These are phyloP conservation scores for Volvox reticuliferus DNA, from an alignment of 139 green algal genomes.

Conservation along the genomic window DNA sequence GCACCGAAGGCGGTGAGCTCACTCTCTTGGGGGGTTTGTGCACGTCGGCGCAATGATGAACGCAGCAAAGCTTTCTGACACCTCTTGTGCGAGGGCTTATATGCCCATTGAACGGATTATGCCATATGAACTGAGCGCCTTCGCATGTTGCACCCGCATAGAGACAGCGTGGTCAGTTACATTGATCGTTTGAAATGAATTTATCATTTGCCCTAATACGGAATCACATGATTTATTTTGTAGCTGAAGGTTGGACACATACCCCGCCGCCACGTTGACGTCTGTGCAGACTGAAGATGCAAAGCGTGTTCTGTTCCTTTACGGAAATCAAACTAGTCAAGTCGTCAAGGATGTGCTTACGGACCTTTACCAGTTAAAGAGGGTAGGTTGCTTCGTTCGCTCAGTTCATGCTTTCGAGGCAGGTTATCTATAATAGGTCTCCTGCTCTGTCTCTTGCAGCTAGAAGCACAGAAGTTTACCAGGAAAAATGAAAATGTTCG, in stretches of 20 bases:
- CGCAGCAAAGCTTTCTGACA: conserved; percentile 57
- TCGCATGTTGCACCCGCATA: background rate
- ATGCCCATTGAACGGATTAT: conserved; percentile 40
- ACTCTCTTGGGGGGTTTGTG: background rate
- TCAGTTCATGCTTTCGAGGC: too few relatives aligned
- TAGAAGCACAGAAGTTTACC: conserved; percentile 78
- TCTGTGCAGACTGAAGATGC: conserved; percentile 82
- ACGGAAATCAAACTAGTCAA: conserved; percentile 81
- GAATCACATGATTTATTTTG: too few relatives aligned
- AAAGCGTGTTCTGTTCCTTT: conserved; percentile 79
- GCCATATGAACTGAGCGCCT: conserved; percentile 42
- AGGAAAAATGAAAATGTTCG: conserved; percentile 87
- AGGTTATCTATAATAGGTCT: too few relatives aligned
- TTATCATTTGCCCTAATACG: too few relatives aligned
- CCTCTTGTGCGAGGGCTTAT: conserved; percentile 45
- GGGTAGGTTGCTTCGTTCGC: conserved; percentile 61
- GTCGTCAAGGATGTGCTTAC: conserved; percentile 78
- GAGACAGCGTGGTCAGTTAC: background rate
- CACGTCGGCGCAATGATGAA: conserved; percentile 8
- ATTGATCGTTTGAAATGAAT: background rate
- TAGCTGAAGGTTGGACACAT: background rate
- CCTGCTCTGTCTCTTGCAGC: conserved; percentile 51
- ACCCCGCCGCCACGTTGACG: background rate
- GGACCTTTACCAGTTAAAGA: conserved; percentile 88
- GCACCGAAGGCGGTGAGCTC: conserved; percentile 84